These are phyloP conservation scores for Globisporangium takayamanum DNA, from an alignment of 352 stramenopile genomes.

Conservation along the genomic window DNA sequence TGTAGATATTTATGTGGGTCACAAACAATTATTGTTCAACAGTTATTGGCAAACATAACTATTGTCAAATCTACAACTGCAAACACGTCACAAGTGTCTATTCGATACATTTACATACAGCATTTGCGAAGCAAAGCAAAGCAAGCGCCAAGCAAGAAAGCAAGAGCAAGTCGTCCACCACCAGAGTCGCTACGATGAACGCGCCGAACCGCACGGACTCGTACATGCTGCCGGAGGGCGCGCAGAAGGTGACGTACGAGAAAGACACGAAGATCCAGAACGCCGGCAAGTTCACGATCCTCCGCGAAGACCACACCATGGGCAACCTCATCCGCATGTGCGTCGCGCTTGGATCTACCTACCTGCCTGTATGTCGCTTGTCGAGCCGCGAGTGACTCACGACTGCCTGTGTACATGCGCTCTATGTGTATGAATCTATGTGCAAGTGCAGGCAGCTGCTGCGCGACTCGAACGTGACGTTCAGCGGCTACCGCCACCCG, in stretches of 20 bases:
- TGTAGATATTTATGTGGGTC: too few species aligned
- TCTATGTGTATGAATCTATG: not conserved
- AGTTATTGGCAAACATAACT: too few species aligned
- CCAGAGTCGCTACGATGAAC: slow-evolving; percentile 46
- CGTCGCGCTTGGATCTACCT: slow-evolving; percentile 12
- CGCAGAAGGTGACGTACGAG: slow-evolving; percentile 92
- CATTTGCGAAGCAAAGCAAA: too few species aligned
- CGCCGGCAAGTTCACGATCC: slow-evolving; percentile 95
- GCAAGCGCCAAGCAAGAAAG: not conserved
- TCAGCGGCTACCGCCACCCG: slow-evolving; percentile 94
- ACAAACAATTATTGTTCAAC: too few species aligned
- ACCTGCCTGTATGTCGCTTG: not conserved
- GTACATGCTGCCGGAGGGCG: slow-evolving; percentile 81
- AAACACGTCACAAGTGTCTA: too few species aligned
- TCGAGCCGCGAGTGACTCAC: not conserved
- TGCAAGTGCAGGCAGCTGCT: slow-evolving; percentile 66
- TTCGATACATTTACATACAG: too few species aligned
- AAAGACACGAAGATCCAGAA: slow-evolving; percentile 97
- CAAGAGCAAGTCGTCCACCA: not conserved
- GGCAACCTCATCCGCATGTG: slow-evolving; percentile 97
- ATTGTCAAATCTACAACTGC: too few species aligned
- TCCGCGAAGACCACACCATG: slow-evolving; percentile 98
- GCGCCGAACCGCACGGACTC: slow-evolving; percentile 76
- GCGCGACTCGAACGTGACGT: slow-evolving; percentile 84
- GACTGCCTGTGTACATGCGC: not conserved